Percentiles rank a stretch among this genome's conserved stretches.
These are phyloP conservation scores for Fusarium ramigenum DNA, from an alignment of 2,329 filamentous ascomycete species.

Conservation along the genomic window DNA sequence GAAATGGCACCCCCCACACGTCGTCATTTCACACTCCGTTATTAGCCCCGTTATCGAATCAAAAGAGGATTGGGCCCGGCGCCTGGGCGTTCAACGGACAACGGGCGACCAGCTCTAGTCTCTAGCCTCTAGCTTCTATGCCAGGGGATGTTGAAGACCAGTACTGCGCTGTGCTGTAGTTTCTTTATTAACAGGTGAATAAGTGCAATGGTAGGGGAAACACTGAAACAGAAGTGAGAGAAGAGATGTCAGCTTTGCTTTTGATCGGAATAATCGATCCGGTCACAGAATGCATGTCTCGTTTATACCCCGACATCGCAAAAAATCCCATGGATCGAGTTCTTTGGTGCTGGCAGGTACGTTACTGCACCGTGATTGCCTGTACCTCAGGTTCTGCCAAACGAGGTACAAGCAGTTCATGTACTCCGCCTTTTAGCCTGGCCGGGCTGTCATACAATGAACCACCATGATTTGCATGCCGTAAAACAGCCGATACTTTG, in stretches of 20 bases:
- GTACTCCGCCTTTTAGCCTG: slow-evolving; percentile 32
- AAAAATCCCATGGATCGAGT: neutral
- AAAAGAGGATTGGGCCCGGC: slow-evolving; percentile 35
- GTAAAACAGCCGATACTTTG: neutral
- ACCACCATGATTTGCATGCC: neutral
- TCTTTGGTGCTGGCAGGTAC: slow-evolving; percentile 3
- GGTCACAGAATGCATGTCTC: slow-evolving; percentile 17
- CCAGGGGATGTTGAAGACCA: slow-evolving; percentile 15
- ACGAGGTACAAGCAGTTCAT: slow-evolving; percentile 13
- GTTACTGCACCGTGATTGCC: slow-evolving; percentile 12
- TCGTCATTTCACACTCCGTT: slow-evolving; percentile 44
- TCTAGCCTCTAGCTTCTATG: neutral
- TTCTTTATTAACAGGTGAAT: neutral
- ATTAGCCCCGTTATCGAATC: slow-evolving; percentile 44
- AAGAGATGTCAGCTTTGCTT: neutral
- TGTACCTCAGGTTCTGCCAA: neutral
- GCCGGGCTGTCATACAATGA: slow-evolving; percentile 9
- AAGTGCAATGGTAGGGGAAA: neutral
- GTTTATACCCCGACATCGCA: slow-evolving; percentile 8
- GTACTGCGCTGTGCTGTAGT: neutral
- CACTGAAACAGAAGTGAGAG: neutral
- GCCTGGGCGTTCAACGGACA: slow-evolving; percentile 39
- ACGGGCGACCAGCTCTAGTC: slow-evolving; percentile 29
- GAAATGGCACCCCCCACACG: slow-evolving; percentile 40
- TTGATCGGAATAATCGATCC: slow-evolving; percentile 5